These are phyloP conservation scores for Aspergillus sp. DNA, from an alignment of 2,329 filamentous ascomycete genomes.

Conservation along the genomic window DNA sequence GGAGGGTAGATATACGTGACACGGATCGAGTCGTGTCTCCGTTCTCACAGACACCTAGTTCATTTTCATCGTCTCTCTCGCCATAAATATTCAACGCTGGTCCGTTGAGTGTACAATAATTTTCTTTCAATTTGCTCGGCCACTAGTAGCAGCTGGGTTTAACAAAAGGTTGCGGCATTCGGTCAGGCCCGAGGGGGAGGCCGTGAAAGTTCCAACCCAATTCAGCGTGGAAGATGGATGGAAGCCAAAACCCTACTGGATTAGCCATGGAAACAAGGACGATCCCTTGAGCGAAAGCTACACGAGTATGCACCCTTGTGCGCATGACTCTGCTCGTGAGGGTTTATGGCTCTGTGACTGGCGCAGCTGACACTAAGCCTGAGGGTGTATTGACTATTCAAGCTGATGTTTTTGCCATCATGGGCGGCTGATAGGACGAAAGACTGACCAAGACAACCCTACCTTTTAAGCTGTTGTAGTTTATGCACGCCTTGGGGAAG, in stretches of 20 bases:
- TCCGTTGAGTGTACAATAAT: constrained; percentile 15
- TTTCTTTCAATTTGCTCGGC: neutral
- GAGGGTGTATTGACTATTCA: neutral
- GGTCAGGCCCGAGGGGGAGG: neutral
- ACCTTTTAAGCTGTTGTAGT: neutral
- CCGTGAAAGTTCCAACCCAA: neutral
- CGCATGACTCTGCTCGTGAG: constrained; percentile 19
- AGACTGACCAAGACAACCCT: neutral
- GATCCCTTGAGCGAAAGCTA: neutral
- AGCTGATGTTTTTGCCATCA: neutral
- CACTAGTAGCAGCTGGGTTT: neutral
- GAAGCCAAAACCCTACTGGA: neutral
- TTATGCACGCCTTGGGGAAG: neutral
- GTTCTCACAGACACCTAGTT: neutral
- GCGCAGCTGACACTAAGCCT: constrained; percentile 16
- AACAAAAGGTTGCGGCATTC: neutral
- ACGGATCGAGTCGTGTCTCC: neutral
- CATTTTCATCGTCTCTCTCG: neutral
- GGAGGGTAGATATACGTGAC: constrained; percentile 19
- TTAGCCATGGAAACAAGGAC: neutral
- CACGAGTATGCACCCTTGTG: constrained; percentile 12
- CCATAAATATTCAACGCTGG: constrained; percentile 13
- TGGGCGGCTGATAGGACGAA: neutral
- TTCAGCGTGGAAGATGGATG: neutral
- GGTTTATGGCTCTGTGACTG: constrained; percentile 12